These are phyloP conservation scores for Paramarasmius palmivorus DNA, from an alignment of 1,284 basidiomycete genomes.

Conservation along the genomic window DNA sequence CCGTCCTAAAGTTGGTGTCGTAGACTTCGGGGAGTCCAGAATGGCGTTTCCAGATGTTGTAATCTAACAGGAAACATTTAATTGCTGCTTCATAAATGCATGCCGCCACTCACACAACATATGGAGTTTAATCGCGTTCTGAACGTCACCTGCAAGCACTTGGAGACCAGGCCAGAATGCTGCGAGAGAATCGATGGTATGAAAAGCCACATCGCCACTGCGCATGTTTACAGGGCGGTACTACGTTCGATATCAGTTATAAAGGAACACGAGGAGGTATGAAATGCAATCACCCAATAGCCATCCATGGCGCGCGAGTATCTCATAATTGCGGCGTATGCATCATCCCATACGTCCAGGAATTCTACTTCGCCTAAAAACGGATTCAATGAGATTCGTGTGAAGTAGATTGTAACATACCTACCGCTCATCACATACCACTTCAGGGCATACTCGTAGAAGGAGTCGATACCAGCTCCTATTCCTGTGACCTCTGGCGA, in stretches of 20 bases:
- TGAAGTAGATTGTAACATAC: conserved; percentile 22
- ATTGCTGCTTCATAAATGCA: neutral
- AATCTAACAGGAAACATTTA: conserved; percentile 55
- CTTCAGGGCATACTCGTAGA: conserved; percentile 89
- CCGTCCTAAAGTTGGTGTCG: conserved; percentile 72
- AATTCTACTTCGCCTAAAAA: conserved; percentile 80
- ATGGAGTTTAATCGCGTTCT: conserved; percentile 86
- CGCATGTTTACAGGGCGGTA: conserved; percentile 81
- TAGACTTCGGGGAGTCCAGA: conserved; percentile 89
- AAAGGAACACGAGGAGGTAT: conserved; percentile 1
- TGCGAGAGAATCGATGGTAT: conserved; percentile 80
- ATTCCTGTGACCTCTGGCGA: conserved; percentile 77
- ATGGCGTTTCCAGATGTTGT: conserved; percentile 87
- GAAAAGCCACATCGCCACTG: conserved; percentile 69
- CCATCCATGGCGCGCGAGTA: conserved; percentile 82
- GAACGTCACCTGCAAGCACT: conserved; percentile 86
- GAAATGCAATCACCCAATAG: conserved; percentile 67
- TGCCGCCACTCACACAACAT: conserved; percentile 63
- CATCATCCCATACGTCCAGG: conserved; percentile 89
- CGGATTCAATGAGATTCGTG: neutral
- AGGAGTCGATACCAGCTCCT: conserved; percentile 92
- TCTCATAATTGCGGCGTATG: conserved; percentile 87
- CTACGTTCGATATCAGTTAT: conserved; percentile 36
- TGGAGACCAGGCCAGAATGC: conserved; percentile 90
- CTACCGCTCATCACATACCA: conserved; percentile 88